Percentiles rank a stretch among this genome's conserved stretches.
phyloP scores from a whole-genome alignment of 1,284 basidiomycete genomes.

The Ustilago loliicola region DNA sequence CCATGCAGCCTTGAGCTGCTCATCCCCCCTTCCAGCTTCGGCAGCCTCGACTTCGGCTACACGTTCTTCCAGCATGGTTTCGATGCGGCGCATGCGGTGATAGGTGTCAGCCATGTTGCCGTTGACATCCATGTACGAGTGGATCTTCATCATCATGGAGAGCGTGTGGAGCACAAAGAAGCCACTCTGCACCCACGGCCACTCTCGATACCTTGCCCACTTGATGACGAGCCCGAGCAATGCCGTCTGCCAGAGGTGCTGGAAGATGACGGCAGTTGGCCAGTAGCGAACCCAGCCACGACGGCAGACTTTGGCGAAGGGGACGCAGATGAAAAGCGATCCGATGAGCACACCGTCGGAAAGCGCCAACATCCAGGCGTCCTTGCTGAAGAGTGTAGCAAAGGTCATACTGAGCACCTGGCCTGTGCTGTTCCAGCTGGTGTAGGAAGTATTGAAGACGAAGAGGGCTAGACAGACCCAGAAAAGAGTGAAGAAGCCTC shows the following conservation, averaged over 20 bases:
- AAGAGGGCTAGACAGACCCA: constrained; percentile 66
- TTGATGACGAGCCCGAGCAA: constrained; percentile 62
- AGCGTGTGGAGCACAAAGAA: constrained; percentile 92
- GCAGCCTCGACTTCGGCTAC: constrained; percentile 54
- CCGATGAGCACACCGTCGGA: constrained; percentile 85
- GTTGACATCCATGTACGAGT: constrained; percentile 92
- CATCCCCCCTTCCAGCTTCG: constrained; percentile 35
- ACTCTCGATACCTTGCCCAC: constrained; percentile 74
- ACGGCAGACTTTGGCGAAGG: constrained; percentile 75
- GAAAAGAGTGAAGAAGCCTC: constrained; percentile 69
- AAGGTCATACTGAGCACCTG: constrained; percentile 83
- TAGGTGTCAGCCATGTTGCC: constrained; percentile 79
- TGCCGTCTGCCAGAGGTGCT: constrained; percentile 60
- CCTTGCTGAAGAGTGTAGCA: constrained; percentile 87
- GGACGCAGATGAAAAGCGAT: constrained; percentile 81
- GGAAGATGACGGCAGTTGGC: constrained; percentile 46
- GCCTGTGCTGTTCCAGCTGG: constrained; percentile 74
- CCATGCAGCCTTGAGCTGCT: constrained; percentile 43
- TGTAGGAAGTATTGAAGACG: constrained; percentile 65
- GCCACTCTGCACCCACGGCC: constrained; percentile 98
- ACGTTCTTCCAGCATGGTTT: constrained; percentile 60
- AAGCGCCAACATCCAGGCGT: constrained; percentile 84
- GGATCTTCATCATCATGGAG: constrained; percentile 94
- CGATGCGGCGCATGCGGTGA: constrained; percentile 44
- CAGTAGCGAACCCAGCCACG: constrained; percentile 74